These are phyloP conservation scores for Oryza meyeriana DNA, from an alignment of 176 grass and related monocot species.

Conservation along the genomic window DNA sequence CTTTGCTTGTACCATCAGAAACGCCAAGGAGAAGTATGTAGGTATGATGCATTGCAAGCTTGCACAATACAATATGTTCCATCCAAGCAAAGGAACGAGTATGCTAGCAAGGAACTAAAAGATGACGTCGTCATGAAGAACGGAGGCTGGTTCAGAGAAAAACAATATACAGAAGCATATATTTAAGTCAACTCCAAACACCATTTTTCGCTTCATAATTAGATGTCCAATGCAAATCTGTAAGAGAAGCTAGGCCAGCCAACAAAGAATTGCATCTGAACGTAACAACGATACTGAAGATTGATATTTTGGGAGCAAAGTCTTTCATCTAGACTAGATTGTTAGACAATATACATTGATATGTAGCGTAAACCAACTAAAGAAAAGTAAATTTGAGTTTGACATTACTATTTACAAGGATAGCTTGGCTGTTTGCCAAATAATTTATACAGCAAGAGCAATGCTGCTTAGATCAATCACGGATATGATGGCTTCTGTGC, in stretches of 20 bases:
- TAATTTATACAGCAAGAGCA: constrained; percentile 22
- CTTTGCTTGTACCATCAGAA: neutral
- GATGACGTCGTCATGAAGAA: neutral
- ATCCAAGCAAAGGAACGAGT: neutral
- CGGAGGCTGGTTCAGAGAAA: neutral
- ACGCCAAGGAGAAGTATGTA: neutral
- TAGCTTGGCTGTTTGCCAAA: constrained; percentile 14
- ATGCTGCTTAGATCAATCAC: neutral
- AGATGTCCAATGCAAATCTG: neutral
- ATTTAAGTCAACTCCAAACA: neutral
- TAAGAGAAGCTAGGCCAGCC: neutral
- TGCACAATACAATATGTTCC: neutral
- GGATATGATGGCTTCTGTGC: constrained; percentile 32
- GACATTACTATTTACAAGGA: constrained; percentile 35
- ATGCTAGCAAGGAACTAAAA: neutral
- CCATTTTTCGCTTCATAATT: neutral
- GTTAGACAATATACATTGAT: neutral
- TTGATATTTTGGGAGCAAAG: neutral
- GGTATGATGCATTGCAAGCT: neutral
- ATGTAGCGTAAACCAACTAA: constrained; percentile 21
- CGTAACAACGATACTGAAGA: neutral
- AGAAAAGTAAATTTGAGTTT: neutral
- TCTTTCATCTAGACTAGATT: constrained; percentile 18
- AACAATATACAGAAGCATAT: neutral
- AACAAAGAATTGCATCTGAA: neutral